Conservation (phyloP, 331 rosid species). For the Quercus phellos region DNA sequence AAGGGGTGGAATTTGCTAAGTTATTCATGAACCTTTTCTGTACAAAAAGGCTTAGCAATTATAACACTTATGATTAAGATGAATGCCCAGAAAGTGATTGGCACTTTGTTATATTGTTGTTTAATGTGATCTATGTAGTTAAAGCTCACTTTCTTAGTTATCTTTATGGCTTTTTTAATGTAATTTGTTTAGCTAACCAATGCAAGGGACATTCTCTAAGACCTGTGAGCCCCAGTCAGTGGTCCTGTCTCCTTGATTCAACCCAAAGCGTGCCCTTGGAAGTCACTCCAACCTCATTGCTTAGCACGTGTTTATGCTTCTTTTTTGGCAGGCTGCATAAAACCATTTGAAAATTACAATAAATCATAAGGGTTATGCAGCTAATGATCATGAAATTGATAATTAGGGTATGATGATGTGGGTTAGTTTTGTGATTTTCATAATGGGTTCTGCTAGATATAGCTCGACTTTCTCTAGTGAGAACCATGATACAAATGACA, state of each 20-base stretch:
- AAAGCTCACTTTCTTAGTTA: slow-evolving; percentile 44
- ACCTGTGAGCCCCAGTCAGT: slow-evolving; percentile 56
- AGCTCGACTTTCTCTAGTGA: neutral
- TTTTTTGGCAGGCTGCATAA: slow-evolving; percentile 27
- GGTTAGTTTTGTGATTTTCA: neutral
- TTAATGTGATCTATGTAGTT: slow-evolving; percentile 34
- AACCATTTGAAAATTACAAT: slow-evolving; percentile 12
- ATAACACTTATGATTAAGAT: slow-evolving; percentile 64
- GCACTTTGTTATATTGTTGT: slow-evolving; percentile 29
- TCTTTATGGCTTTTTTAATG: neutral
- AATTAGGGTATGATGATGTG: slow-evolving; percentile 18
- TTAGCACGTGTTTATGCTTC: slow-evolving; percentile 63
- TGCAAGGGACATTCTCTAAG: slow-evolving; percentile 68
- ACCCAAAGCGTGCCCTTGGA: slow-evolving; percentile 92
- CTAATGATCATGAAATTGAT: slow-evolving; percentile 56
- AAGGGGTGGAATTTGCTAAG: slow-evolving; percentile 9
- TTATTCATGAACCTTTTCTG: slow-evolving; percentile 27
- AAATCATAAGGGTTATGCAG: slow-evolving; percentile 25
- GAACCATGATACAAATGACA: neutral
- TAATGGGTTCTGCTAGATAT: neutral
- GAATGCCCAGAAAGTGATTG: slow-evolving; percentile 57
- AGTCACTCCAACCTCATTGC: slow-evolving; percentile 66
- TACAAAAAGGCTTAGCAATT: slow-evolving; percentile 46
- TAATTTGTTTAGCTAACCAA: slow-evolving; percentile 40
- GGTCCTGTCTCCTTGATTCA: slow-evolving; percentile 88